Base-by-base conservation (phyloP, 805 yeast species). In the Barnettozyma californica region DNA sequence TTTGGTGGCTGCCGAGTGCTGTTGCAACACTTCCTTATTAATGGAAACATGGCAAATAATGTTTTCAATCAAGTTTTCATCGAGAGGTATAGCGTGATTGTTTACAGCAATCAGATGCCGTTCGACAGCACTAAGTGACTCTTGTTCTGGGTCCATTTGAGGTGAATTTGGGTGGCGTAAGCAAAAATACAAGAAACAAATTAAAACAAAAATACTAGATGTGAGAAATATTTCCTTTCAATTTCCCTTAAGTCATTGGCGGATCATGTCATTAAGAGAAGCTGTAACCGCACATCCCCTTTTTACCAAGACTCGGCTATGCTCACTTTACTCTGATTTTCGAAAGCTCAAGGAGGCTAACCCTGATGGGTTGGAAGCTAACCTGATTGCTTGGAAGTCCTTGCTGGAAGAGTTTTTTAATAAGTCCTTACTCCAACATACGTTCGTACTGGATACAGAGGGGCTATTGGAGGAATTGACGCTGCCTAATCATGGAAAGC, bases 301-400 rank as follows among this genome's bases (percentile, higher is more conserved):
- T 11, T 61, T 61, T 52, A 60, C 68, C 20, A 61, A 52, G 62
- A 68, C 74, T 6, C 60, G 75, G 27, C 49, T 70, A 16, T 60
- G 54, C 38, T 71, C 75, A 5, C 59, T 71, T 1, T 71, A 70
- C 51, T 67, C 68, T 3, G 74, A 69, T 51, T 69, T 69, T 50
- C 59, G 68, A 41, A 60, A 59, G 35, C 54, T 69, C 33, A 57
- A 64, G 38, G 69, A 69, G 18, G 53, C 65, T 19, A 71, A 71
- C 50, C 65, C 65, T 10, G 75, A 71, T n/a, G 75, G 75, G 1
- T 71, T 64, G 40, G 63, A 59, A 34, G 75, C 74, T 9, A 71
- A 71, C 47, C 52, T 70, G 39, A 55, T 58, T 20, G 66, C 69
- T 6, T 71, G 75, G 75, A 62, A 57, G 39, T 55, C 64, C 1